Evolutionary conservation across 1,284 basidiomycete species (phyloP).

Genomic region (Leccinum pachyderme): DNA sequence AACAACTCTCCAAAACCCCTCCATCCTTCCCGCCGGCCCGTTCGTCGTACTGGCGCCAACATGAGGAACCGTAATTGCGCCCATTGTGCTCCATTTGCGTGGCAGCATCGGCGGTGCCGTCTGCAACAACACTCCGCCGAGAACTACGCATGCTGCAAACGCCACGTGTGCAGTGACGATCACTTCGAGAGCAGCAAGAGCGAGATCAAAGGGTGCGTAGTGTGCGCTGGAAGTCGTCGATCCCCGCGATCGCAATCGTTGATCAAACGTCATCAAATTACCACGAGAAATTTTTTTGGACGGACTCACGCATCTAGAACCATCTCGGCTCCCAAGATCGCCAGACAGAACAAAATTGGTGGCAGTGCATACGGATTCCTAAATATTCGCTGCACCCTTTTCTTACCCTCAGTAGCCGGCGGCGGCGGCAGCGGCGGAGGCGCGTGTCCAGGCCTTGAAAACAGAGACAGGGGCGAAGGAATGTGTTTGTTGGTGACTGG

Average conservation of each 20-base stretch:
- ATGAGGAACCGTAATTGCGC: conserved; percentile 7
- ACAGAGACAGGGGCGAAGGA: conserved; percentile 23
- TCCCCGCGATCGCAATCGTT: neutral
- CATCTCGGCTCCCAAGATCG: conserved; percentile 31
- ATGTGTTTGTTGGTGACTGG: conserved; percentile 33
- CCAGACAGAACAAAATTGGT: conserved; percentile 34
- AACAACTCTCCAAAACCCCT: conserved; percentile 73
- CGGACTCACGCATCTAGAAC: conserved; percentile 32
- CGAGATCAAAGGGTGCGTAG: conserved; percentile 69
- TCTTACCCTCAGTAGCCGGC: neutral
- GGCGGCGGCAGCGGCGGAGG: conserved; percentile 1
- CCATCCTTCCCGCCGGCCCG: conserved; percentile 46
- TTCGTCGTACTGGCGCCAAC: neutral
- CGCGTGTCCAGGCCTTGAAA: conserved; percentile 9
- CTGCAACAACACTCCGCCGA: conserved; percentile 83
- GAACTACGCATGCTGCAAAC: conserved; percentile 74
- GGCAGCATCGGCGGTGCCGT: conserved; percentile 64
- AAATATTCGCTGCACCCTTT: conserved; percentile 20
- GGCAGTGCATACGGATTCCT: conserved; percentile 33
- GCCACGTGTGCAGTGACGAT: conserved; percentile 77
- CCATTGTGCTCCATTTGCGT: conserved; percentile 6
- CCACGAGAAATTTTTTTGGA: no score
- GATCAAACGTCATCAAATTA: neutral
- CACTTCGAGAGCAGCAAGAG: conserved; percentile 72
- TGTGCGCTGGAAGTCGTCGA: conserved; percentile 40